Evolutionary conservation across 2,329 filamentous ascomycete genomes (phyloP), one percentile per base, ranked within the genome.

Genomic region (Scedosporium aurantiacum): DNA sequence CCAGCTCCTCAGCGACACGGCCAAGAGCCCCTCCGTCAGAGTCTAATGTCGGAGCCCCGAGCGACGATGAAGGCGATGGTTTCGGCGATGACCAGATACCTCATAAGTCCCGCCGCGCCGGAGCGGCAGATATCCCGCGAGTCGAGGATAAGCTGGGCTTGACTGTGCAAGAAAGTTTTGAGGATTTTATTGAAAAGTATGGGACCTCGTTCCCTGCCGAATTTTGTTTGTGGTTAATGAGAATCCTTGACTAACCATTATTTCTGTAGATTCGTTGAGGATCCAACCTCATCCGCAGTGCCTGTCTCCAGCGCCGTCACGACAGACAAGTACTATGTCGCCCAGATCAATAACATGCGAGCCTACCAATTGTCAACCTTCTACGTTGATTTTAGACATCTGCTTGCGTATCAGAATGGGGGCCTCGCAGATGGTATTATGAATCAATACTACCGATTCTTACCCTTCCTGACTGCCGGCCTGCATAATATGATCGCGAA

Each of bases 401-500:
- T 99, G 32, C 82, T 86, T 62, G 82, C 85, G 41, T 88, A 87
- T 72, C 86, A 89, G 68, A 88, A 92, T 66, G 90, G 89, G 60
- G 86, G 89, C 62, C 78, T 99, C 60, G 91, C 93, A 50, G 87
- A 90, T 64, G 93, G 91, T 58, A 88, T 97, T 64, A 88, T 91
- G 66, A 87, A 86, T 68, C 89, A 95, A 70, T 97, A 97, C 78
- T 97, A 97, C 74, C 90, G 94, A 66, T 96, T 96, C 72, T 81
- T 95, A 25, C 94, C 94, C 2, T 99, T 94, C 72, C 83, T 99
- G 69, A 91, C 89, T 23, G 85, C 89, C 65, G 92, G 88, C 27
- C 79, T 99, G 52, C 91, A 99, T 76, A 95, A 91, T 69, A 85
- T 96, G 74, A 95, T 99, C 68, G 88, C 90, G 66, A 96, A 96